Conservation (phyloP, 495 filamentous ascomycete genomes). For the Clavariopsis aquatica region DNA sequence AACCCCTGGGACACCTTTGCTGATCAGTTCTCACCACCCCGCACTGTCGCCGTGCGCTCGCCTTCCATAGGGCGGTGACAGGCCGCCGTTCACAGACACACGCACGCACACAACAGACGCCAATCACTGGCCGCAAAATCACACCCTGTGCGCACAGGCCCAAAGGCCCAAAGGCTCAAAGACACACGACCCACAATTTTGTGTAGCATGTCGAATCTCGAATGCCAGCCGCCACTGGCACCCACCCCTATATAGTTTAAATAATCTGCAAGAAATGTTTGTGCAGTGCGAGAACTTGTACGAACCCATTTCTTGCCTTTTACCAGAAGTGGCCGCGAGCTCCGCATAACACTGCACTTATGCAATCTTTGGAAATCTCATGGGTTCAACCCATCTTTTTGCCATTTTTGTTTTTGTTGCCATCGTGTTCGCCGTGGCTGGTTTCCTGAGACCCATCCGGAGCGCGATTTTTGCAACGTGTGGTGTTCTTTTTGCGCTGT, state of each 20-base stretch:
- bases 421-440: neutral
- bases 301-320: conserved; percentile 46
- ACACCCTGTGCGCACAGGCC: neutral
- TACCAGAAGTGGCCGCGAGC: conserved; percentile 44
- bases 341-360: conserved; percentile 40
- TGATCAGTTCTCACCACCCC: no score
- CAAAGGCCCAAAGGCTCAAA: no score
- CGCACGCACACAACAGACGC: no score
- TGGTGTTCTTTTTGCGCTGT: neutral
- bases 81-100: no score
- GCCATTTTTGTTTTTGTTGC: conserved; percentile 17
- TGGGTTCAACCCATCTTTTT: conserved; percentile 36
- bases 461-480: neutral
- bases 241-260: conserved; percentile 26
- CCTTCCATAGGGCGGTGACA: no score
- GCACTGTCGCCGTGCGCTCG: no score
- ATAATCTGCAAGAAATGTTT: neutral
- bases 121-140: no score
- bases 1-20: no score
- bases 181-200: no score
- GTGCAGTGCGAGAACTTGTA: conserved; percentile 41
- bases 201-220: no score
- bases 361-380: conserved; percentile 38
- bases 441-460: neutral
- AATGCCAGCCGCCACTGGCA: no score